Conservation (phyloP, 208 protist genomes). For the Trypanosomatidae sp. region DNA sequence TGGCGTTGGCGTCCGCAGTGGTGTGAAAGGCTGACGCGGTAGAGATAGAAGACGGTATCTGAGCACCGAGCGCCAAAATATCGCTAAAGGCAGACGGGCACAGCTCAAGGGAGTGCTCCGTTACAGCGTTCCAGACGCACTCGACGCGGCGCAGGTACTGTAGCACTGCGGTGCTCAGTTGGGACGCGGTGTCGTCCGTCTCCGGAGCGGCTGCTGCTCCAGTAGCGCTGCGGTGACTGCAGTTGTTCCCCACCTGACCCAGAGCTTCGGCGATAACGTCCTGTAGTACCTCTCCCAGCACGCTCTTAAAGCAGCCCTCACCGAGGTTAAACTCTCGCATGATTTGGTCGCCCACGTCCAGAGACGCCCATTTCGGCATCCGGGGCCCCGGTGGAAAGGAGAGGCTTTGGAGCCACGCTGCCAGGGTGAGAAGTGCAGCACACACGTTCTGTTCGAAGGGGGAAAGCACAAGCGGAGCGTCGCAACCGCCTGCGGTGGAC, state of each 20-base stretch:
- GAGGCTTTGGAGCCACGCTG: conserved; percentile 7
- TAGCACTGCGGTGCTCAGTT: conserved; percentile 5
- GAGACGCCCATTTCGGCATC: conserved; percentile 17
- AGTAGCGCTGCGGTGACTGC: neutral
- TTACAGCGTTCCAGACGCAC: conserved; percentile 21
- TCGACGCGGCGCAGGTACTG: conserved; percentile 23
- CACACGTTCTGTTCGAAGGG: conserved; percentile 8
- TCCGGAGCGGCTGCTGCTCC: neutral
- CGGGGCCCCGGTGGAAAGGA: conserved; percentile 9
- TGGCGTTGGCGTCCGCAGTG: neutral
- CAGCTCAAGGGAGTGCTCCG: conserved; percentile 15
- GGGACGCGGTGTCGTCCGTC: conserved; percentile 7
- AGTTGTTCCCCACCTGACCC: conserved; percentile 8
- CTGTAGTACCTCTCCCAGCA: conserved; percentile 18
- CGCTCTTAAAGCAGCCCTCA: conserved; percentile 11
- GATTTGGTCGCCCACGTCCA: conserved; percentile 27
- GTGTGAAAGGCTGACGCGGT: neutral
- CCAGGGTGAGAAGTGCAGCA: conserved; percentile 19
- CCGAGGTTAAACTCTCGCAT: conserved; percentile 20
- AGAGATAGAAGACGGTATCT: neutral
- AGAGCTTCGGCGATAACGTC: conserved; percentile 7
- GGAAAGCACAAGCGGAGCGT: neutral
- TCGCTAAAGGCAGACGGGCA: conserved; percentile 8
- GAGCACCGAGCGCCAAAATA: conserved; percentile 4
- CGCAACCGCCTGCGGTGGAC: neutral